These are phyloP conservation scores for Phialophora chinensis DNA, from an alignment of 2,329 filamentous ascomycete genomes.

Conservation along the genomic window DNA sequence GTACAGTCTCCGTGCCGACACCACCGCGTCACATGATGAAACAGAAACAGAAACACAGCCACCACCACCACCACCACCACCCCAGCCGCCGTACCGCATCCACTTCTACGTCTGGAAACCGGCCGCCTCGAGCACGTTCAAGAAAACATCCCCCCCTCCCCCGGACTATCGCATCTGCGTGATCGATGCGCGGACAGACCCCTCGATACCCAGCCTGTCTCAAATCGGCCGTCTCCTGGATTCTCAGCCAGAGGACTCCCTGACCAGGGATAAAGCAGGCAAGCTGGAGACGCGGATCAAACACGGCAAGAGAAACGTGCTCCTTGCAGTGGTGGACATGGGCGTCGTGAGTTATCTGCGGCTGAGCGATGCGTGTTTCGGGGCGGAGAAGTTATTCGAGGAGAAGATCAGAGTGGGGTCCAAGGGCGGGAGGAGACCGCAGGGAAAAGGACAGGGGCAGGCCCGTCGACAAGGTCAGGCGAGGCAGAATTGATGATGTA, in stretches of 20 bases:
- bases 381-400: slow-evolving; percentile 69
- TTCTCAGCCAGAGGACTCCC: slow-evolving; percentile 73
- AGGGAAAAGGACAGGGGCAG: neutral
- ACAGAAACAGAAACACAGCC: slow-evolving; percentile 27
- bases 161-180: slow-evolving; percentile 89
- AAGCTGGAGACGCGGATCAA: slow-evolving; percentile 76
- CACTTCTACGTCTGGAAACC: slow-evolving; percentile 85
- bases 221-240: slow-evolving; percentile 75
- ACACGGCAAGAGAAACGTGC: slow-evolving; percentile 80
- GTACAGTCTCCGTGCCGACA: slow-evolving; percentile 24
- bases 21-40: slow-evolving; percentile 29
- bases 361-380: slow-evolving; percentile 80
- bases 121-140: slow-evolving; percentile 63
- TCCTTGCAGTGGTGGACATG: slow-evolving; percentile 87
- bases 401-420: slow-evolving; percentile 41
- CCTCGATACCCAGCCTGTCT: slow-evolving; percentile 70
- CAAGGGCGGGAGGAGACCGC: slow-evolving; percentile 40
- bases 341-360: slow-evolving; percentile 88
- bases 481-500: neutral
- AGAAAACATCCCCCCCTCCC: slow-evolving; percentile 75
- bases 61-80: slow-evolving; percentile 25
- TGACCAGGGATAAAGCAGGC: slow-evolving; percentile 53
- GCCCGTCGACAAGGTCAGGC: slow-evolving; percentile 3
- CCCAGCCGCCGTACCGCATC: slow-evolving; percentile 67
- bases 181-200: slow-evolving; percentile 73